These are phyloP conservation scores for Dendrobium nobile DNA, from an alignment of 106 monocot genomes.

Conservation along the genomic window DNA sequence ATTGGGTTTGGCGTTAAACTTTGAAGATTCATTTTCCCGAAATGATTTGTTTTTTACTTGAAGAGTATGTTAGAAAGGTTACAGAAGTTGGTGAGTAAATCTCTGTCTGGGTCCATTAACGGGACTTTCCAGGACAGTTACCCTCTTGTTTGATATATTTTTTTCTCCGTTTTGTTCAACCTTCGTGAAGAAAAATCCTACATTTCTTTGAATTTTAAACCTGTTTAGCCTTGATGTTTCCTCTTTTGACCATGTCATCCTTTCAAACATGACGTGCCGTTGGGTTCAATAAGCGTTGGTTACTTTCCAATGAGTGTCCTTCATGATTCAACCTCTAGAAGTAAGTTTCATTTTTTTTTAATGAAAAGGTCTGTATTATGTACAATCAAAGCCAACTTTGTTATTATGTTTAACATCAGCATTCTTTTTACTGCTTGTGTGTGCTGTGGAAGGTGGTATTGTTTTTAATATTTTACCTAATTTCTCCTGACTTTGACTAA, in stretches of 20 bases:
- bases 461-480: no score
- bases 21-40: constrained; percentile 3
- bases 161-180: not conserved
- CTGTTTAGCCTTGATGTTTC: not conserved
- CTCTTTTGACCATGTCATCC: not conserved
- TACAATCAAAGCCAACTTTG: no score
- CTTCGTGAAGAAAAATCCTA: not conserved
- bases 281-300: not conserved
- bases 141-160: no score
- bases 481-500: no score
- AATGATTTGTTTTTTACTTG: not conserved
- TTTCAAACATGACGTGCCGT: not conserved
- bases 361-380: no score
- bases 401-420: no score
- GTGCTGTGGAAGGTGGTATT: no score
- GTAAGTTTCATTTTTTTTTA: no score
- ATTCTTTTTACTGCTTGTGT: no score
- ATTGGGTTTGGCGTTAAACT: not conserved
- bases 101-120: not conserved
- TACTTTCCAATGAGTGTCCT: no score
- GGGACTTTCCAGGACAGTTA: not conserved
- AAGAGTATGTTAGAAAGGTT: not conserved
- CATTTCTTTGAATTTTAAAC: not conserved
- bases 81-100: not conserved
- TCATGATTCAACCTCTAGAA: no score